Base-by-base conservation (phyloP, 306 rosid species). In the Pterocarpus santalinus region DNA sequence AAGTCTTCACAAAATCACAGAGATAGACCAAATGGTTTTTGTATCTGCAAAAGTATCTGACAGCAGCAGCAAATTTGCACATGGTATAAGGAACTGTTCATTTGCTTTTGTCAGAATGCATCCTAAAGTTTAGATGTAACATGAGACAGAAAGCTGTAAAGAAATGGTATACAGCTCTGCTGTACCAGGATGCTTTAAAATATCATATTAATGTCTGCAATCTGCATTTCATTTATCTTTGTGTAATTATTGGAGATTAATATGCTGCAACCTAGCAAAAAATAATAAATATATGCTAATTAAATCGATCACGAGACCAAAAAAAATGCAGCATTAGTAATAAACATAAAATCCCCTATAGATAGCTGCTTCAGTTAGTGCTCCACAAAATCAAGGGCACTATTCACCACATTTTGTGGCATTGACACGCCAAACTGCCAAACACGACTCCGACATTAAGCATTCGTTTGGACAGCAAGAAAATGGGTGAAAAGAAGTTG, bases 1-100 rank as follows among this genome's bases (percentile, higher is more conserved):
- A 53, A 55, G 39, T 33, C 80, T 57, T 73, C 49, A 72, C 30
- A 66, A 22, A 22, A 22, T 22, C 28, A 22, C 41, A 65, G 22
- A 36, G 61, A 11, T 49, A 70, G 63, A 69, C 60, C 53, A 16
- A 32, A 51, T 32, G 61, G 76, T 39, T 22, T 55, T 70, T 16
- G 47, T 43, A 43, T 28, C 72, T 53, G 72, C 41, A 77, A 52
- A 80, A 8, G 5, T 43, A 43, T 35, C 85, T 33, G 72, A 77
- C 75, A 57, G 56, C 47, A 77, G 69, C 78, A 72, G 79, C 41
- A 65, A 38, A 41, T 55, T 49, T 30, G 75, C 85, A 72, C 80
- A 41, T 49, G 55, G 73, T n/a, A 77, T 66, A 56, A 74, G 72
- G 34, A 85, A 60, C 44, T 63, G 72, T 34, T 55, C 64, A 58